phyloP scores from a whole-genome alignment of 441 rosid species.

The Theobroma grandiflorum region DNA sequence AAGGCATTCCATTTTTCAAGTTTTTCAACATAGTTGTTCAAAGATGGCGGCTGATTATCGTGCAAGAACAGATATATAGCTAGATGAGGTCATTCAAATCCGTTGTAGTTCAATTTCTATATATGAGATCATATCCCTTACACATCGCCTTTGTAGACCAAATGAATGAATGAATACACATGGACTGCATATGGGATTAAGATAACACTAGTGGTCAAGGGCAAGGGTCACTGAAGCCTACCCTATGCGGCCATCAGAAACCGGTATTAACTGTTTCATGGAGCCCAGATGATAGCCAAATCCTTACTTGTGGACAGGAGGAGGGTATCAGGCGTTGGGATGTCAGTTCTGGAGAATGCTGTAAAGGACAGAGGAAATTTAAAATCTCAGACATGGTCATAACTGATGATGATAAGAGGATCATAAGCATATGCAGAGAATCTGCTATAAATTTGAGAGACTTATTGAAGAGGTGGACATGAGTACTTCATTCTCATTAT shows the following conservation, averaged over 20 bases:
- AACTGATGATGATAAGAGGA: conserved; percentile 67
- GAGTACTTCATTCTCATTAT: conserved; percentile 67
- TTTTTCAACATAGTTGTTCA: no score
- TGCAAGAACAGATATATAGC: no score
- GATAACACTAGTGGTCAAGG: conserved; percentile 23
- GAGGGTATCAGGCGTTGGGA: conserved; percentile 71
- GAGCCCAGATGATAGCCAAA: conserved; percentile 56
- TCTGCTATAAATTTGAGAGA: conserved; percentile 54
- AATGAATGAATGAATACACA: no score
- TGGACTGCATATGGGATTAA: no score
- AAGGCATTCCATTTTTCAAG: no score
- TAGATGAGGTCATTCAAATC: no score
- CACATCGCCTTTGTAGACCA: no score
- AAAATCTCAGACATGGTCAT: conserved; percentile 57
- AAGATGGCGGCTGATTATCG: no score
- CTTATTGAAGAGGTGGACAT: conserved; percentile 60
- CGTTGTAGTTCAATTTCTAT: no score
- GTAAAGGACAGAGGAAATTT: conserved; percentile 69
- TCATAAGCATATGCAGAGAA: conserved; percentile 61
- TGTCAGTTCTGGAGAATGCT: conserved; percentile 61
- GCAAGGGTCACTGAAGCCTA: conserved; percentile 56
- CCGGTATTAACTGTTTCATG: conserved; percentile 69
- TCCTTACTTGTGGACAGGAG: conserved; percentile 49
- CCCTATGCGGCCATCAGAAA: conserved; percentile 63
- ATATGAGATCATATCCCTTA: no score